phyloP scores from a whole-genome alignment of 2,329 filamentous ascomycete genomes.

The Xenoacremonium recifei region DNA sequence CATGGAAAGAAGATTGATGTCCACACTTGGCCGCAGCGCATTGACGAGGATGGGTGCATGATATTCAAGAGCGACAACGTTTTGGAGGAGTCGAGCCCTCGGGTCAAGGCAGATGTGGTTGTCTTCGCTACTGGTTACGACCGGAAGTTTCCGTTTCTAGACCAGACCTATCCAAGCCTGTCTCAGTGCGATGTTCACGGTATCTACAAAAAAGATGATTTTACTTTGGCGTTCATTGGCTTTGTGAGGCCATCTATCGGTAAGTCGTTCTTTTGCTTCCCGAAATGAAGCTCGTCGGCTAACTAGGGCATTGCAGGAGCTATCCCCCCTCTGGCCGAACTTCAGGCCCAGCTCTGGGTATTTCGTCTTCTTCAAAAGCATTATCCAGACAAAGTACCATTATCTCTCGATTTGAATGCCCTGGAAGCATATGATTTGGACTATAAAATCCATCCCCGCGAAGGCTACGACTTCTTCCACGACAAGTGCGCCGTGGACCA shows the following conservation, averaged over 20 bases:
- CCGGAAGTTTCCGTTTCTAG: slow-evolving; percentile 40
- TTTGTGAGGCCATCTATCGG: slow-evolving; percentile 46
- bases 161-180: slow-evolving; percentile 39
- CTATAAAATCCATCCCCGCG: slow-evolving; percentile 37
- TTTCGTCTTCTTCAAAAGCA: slow-evolving; percentile 34
- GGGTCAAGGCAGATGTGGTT: slow-evolving; percentile 41
- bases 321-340: slow-evolving; percentile 47
- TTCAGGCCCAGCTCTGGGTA: slow-evolving; percentile 49
- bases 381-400: slow-evolving; percentile 21
- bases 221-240: slow-evolving; percentile 44
- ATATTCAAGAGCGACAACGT: slow-evolving; percentile 31
- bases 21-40: slow-evolving; percentile 39
- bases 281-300: neutral
- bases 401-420: slow-evolving; percentile 15
- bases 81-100: slow-evolving; percentile 23
- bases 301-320: slow-evolving; percentile 31
- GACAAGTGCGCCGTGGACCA: slow-evolving; percentile 45
- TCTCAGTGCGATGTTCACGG: slow-evolving; percentile 50
- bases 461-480: slow-evolving; percentile 31
- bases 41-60: slow-evolving; percentile 37
- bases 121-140: slow-evolving; percentile 48
- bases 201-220: slow-evolving; percentile 44
- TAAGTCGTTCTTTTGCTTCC: slow-evolving; percentile 8
- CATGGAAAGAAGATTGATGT: slow-evolving; percentile 41
- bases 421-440: slow-evolving; percentile 36